A percentile compares a stretch with the other conserved stretches of the same genome.
These are phyloP conservation scores for Sclerotinia nivalis DNA, from an alignment of 2,329 filamentous ascomycete genomes.

Conservation along the genomic window DNA sequence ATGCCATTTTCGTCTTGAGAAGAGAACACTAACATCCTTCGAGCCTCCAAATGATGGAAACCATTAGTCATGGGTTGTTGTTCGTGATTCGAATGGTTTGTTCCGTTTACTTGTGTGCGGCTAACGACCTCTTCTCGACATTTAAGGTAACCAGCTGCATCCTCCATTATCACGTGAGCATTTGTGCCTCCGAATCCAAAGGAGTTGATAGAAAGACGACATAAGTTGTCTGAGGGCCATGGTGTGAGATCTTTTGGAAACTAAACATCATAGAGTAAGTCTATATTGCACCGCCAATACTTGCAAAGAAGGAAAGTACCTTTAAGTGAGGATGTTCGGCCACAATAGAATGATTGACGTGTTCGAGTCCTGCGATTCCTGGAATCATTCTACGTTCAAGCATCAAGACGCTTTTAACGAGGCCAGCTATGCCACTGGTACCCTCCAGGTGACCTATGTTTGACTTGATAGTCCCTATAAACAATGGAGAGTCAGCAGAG, in stretches of 20 bases:
- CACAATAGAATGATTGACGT: constrained; percentile 41
- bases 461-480: constrained; percentile 35
- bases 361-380: constrained; percentile 37
- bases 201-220: constrained; percentile 31
- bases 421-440: constrained; percentile 36
- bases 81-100: not conserved
- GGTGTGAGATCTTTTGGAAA: constrained; percentile 10
- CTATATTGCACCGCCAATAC: not conserved
- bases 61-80: not conserved
- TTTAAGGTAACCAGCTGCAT: constrained; percentile 11
- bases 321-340: constrained; percentile 15
- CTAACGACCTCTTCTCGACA: not conserved
- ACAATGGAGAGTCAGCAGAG: not conserved
- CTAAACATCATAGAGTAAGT: constrained; percentile 34
- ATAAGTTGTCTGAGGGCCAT: constrained; percentile 23
- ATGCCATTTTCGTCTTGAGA: constrained; percentile 6
- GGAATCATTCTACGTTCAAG: constrained; percentile 39
- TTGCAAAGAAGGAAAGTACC: constrained; percentile 26
- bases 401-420: constrained; percentile 37
- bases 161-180: constrained; percentile 28
- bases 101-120: constrained; percentile 4
- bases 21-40: not conserved
- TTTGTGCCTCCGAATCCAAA: constrained; percentile 38
- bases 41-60: not conserved
- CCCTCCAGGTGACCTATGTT: constrained; percentile 38